A percentile compares a stretch with the other conserved stretches of the same genome.
Conservation (phyloP, 1,139 yeast genomes). For the Pichia sp. region DNA sequence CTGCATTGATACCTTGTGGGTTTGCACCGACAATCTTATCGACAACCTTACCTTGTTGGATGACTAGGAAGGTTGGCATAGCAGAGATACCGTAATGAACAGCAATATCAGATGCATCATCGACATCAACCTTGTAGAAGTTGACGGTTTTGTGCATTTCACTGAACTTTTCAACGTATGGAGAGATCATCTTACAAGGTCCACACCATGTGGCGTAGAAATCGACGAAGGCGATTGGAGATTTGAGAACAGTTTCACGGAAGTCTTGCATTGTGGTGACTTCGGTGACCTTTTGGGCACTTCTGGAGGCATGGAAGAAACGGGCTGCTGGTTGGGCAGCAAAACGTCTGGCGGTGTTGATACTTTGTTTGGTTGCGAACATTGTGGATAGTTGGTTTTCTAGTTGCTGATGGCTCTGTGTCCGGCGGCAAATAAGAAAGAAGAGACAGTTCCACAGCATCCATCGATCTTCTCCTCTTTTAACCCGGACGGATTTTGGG, state of each 20-base stretch:
- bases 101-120: conserved; percentile 59
- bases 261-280: conserved; percentile 44
- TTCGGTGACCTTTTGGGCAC: conserved; percentile 27
- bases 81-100: conserved; percentile 68
- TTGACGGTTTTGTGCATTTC: conserved; percentile 46
- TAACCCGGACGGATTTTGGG: too few species aligned
- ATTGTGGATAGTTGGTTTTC: background rate
- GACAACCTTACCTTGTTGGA: conserved; percentile 64
- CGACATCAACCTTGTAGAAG: conserved; percentile 82
- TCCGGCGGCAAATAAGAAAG: too few species aligned
- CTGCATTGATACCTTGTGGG: conserved; percentile 46
- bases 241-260: conserved; percentile 44
- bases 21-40: conserved; percentile 78
- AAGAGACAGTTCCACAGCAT: too few species aligned
- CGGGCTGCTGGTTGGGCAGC: conserved; percentile 13
- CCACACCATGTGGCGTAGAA: conserved; percentile 94
- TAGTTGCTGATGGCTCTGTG: too few species aligned
- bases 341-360: background rate
- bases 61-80: conserved; percentile 85
- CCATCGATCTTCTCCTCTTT: too few species aligned
- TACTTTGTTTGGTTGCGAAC: conserved; percentile 7
- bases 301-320: conserved; percentile 19
- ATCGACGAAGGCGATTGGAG: conserved; percentile 70
- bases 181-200: conserved; percentile 87
- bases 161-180: conserved; percentile 65